These are phyloP conservation scores for Candida michaelii DNA, from an alignment of 805 yeast species.

Conservation along the genomic window DNA sequence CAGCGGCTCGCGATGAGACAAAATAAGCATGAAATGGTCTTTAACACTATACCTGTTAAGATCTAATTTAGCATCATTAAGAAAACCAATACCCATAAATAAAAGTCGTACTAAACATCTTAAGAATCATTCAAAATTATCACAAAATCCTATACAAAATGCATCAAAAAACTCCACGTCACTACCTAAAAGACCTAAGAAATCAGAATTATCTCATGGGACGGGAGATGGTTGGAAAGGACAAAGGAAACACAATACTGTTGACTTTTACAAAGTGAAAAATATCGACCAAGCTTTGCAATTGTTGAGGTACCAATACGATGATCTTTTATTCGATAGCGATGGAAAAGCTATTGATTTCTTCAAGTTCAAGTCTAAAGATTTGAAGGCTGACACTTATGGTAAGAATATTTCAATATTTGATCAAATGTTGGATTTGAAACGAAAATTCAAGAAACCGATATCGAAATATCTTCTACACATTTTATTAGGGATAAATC, in stretches of 20 bases:
- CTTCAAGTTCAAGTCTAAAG: conserved; percentile 22
- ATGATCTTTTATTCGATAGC: conserved; percentile 23
- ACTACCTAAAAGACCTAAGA: neutral
- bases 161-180: neutral
- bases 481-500: conserved; percentile 58
- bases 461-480: conserved; percentile 48
- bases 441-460: conserved; percentile 23
- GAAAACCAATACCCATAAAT: neutral
- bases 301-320: conserved; percentile 31
- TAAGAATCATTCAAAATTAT: neutral
- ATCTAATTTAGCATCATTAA: neutral
- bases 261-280: conserved; percentile 10
- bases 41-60: conserved; percentile 1
- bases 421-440: conserved; percentile 27
- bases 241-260: neutral
- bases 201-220: neutral
- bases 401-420: conserved; percentile 25
- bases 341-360: conserved; percentile 26
- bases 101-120: neutral
- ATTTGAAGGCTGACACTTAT: conserved; percentile 22
- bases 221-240: neutral
- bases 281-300: conserved; percentile 24
- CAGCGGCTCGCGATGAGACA: conserved; percentile 4
- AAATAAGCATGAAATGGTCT: conserved; percentile 6
- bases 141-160: too few species aligned